Base-by-base conservation (phyloP, 1,139 yeast species). In the Casaregolazyma suthepensis region DNA sequence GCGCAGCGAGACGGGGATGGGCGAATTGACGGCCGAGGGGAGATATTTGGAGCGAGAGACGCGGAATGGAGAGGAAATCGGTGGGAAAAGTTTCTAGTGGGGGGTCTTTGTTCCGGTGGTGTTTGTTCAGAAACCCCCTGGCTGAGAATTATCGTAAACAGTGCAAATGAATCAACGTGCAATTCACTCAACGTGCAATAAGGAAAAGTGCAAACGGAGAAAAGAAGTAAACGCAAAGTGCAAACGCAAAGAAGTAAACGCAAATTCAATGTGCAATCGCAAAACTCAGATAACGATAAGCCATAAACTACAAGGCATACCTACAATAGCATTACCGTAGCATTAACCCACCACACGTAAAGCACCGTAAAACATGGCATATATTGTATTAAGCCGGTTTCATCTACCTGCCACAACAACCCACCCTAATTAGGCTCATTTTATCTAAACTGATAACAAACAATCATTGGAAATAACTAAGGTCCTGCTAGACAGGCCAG, bases 401-500 rank as follows among this genome's bases (percentile, higher is more conserved):
- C 6, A 26, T 26, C 10, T 7, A 9, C 31, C 31, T 26, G 31
- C 26, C 6, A 5, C 6, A 26, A 5, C 6, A 26, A 26, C 6
- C 31, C 31, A 26, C 6, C 31, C 31, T 26, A 2, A 26, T 26
- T 26, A 26, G 31, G 31, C 10, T 9, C 13, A 35, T 35, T 35
- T 35, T 35, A 35, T 35, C 17, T 35, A 35, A 35, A n/a, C 40
- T 35, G 40, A n/a, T n/a, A 13, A 13, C 5, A 35, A n/a, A 35
- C 9, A 35, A 35, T 5, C 17, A 15, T 35, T 15, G 15, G 40
- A 35, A n/a, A 35, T 35, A 35, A 26, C 17, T 35, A 35, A 15
- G 40, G 40, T 6, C 44, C 44, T 15, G 45, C 50, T 10, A 47
- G 19, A 31, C 52, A 76, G 75, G 59, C 78, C 74, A 65, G 45